Evolutionary conservation across 2,329 filamentous ascomycete genomes (phyloP).

Genomic region (Trichoderma atrobrunneum): DNA sequence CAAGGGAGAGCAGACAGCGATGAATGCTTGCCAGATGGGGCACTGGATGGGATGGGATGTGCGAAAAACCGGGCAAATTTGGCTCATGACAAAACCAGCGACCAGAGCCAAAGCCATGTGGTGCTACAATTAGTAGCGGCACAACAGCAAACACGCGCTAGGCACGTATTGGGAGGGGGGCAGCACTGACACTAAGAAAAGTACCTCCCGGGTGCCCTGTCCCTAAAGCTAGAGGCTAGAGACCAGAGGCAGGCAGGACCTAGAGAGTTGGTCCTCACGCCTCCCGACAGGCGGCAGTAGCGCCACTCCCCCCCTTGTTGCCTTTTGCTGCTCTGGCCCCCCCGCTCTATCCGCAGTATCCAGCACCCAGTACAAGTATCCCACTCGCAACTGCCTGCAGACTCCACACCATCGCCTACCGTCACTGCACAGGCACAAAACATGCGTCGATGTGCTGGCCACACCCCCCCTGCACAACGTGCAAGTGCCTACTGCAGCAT

Average conservation of each 20-base stretch:
- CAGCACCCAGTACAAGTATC: neutral
- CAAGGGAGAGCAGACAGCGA: neutral
- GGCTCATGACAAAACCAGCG: slow-evolving; percentile 2
- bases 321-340: neutral
- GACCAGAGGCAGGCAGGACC: neutral
- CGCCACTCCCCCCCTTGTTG: slow-evolving; percentile 2
- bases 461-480: neutral
- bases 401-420: slow-evolving; percentile 15
- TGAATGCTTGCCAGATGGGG: slow-evolving; percentile 18
- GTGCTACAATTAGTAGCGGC: slow-evolving; percentile 9
- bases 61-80: slow-evolving; percentile 14
- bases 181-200: slow-evolving; percentile 13
- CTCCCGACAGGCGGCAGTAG: slow-evolving; percentile 2
- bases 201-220: slow-evolving; percentile 10
- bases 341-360: slow-evolving; percentile 12
- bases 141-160: neutral
- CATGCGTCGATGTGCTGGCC: neutral
- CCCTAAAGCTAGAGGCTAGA: neutral
- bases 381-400: slow-evolving; percentile 4
- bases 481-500: neutral
- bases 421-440: neutral
- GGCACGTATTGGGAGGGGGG: neutral
- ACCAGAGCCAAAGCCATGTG: slow-evolving; percentile 5
- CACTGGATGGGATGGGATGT: neutral
- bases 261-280: neutral